These are phyloP conservation scores for Phaeomoniella chlamydospora DNA, from an alignment of 2,329 filamentous ascomycete species.

Conservation along the genomic window DNA sequence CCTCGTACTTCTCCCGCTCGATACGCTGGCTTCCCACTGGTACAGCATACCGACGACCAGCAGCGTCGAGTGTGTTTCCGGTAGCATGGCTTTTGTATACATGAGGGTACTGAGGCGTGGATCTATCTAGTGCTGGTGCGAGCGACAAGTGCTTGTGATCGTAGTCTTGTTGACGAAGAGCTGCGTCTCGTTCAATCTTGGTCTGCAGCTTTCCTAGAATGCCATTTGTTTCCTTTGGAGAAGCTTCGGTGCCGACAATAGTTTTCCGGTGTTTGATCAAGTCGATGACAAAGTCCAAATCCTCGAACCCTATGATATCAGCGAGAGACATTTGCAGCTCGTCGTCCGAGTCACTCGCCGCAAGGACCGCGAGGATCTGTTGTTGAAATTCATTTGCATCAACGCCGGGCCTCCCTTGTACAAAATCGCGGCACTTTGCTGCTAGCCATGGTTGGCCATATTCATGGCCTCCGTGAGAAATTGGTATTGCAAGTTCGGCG, in stretches of 20 bases:
- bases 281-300: conserved; percentile 84
- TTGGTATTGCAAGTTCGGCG: conserved; percentile 36
- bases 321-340: conserved; percentile 83
- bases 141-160: conserved; percentile 70
- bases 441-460: conserved; percentile 59
- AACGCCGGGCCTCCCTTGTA: conserved; percentile 50
- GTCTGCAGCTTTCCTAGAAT: conserved; percentile 50
- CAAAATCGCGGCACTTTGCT: conserved; percentile 52
- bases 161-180: conserved; percentile 58
- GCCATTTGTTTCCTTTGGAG: conserved; percentile 24
- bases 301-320: conserved; percentile 83
- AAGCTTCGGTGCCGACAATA: conserved; percentile 35
- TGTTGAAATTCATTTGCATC: conserved; percentile 56
- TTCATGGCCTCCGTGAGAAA: conserved; percentile 13
- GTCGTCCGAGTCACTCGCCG: conserved; percentile 58
- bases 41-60: conserved; percentile 70
- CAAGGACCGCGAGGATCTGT: conserved; percentile 62
- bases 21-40: conserved; percentile 59
- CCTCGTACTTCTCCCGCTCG: conserved; percentile 71
- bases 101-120: conserved; percentile 74
- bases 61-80: conserved; percentile 68
- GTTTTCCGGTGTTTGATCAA: conserved; percentile 64
- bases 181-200: conserved; percentile 63
- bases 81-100: conserved; percentile 76
- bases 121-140: conserved; percentile 53